A percentile compares a stretch with the other conserved stretches of the same genome.
Evolutionary conservation across 2,329 filamentous ascomycete species (phyloP).

Genomic region (Furcasterigmium furcatum): DNA sequence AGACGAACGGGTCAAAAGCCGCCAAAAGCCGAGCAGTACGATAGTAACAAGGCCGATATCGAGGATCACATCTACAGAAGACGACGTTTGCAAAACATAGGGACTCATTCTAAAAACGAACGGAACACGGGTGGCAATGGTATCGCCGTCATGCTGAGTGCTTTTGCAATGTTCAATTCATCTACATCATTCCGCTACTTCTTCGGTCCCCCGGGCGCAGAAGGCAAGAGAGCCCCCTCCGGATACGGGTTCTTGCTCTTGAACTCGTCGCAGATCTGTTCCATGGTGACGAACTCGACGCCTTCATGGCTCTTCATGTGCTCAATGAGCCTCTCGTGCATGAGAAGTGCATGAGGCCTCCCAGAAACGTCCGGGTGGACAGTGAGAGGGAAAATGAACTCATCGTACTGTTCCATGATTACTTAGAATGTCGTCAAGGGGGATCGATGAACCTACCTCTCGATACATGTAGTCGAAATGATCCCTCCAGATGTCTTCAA

Average conservation of each 20-base stretch:
- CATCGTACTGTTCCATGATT: slow-evolving; percentile 60
- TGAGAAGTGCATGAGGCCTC: slow-evolving; percentile 67
- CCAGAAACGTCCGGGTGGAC: slow-evolving; percentile 74
- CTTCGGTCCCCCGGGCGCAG: too few species aligned
- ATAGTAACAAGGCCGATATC: too few species aligned
- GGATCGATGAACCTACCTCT: slow-evolving; percentile 32
- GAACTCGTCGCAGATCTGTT: slow-evolving; percentile 70
- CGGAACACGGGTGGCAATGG: too few species aligned
- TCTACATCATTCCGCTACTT: too few species aligned
- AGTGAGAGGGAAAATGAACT: slow-evolving; percentile 75
- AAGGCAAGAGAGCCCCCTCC: slow-evolving; percentile 59
- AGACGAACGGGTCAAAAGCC: too few species aligned
- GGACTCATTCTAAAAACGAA: too few species aligned
- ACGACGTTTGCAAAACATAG: too few species aligned
- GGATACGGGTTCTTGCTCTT: slow-evolving; percentile 60
- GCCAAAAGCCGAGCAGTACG: too few species aligned
- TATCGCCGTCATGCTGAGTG: too few species aligned
- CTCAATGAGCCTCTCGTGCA: slow-evolving; percentile 71
- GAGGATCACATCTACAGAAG: too few species aligned
- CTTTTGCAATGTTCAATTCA: too few species aligned
- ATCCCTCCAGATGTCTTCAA: slow-evolving; percentile 64
- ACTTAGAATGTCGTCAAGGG: too few species aligned
- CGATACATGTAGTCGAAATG: slow-evolving; percentile 74
- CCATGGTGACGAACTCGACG: slow-evolving; percentile 67
- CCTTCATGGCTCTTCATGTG: slow-evolving; percentile 61